phyloP scores from a whole-genome alignment of 2,329 filamentous ascomycete species.

The Paraconiothyrium brasiliense region DNA sequence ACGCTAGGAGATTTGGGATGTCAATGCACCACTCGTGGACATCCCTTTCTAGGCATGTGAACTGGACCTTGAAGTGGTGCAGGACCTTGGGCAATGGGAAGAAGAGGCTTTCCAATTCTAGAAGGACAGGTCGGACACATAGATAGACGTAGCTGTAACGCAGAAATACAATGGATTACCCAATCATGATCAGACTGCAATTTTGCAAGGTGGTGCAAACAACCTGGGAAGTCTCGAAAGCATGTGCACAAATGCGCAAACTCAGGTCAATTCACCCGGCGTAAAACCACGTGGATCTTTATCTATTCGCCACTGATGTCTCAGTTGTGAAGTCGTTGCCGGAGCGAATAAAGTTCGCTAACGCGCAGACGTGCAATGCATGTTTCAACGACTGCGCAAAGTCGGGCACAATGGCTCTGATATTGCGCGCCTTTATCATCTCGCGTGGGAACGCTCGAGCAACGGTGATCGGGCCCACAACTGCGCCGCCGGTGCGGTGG shows the following conservation, averaged over 20 bases:
- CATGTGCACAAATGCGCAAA: background rate
- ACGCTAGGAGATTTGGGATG: background rate
- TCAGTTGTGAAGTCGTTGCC: background rate
- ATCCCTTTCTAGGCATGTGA: background rate
- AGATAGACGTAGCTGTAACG: background rate
- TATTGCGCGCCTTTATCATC: constrained; percentile 16
- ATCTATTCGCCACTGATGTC: background rate
- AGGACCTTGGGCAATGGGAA: background rate
- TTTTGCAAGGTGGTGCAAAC: too few relatives aligned
- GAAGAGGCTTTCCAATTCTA: background rate
- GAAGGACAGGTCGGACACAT: background rate
- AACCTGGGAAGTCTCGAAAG: background rate
- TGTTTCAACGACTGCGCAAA: constrained; percentile 10
- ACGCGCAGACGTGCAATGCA: constrained; percentile 7
- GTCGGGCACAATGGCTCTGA: constrained; percentile 5
- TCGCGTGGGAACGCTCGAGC: constrained; percentile 9
- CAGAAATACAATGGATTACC: background rate
- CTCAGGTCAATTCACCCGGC: background rate
- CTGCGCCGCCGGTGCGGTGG: constrained; percentile 8
- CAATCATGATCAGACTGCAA: too few relatives aligned
- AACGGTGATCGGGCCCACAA: constrained; percentile 11
- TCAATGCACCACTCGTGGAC: background rate
- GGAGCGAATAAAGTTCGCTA: background rate
- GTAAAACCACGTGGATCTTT: background rate
- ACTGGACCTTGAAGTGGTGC: background rate